Evolutionary conservation across 2,329 filamentous ascomycete genomes (phyloP).

Genomic region (Bipolaris victoriae): DNA sequence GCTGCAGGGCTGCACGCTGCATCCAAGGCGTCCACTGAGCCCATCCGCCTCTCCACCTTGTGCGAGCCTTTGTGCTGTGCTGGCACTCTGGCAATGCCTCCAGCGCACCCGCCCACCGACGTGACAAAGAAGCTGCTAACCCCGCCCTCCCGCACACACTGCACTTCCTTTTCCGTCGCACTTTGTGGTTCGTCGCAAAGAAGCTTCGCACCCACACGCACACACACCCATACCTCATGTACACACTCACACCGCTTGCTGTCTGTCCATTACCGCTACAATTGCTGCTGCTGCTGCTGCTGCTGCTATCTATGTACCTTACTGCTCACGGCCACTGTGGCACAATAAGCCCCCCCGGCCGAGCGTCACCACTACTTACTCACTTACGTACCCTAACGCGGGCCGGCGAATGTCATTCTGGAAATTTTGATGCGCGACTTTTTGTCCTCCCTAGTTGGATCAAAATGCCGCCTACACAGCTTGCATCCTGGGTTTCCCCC

Average conservation of each 20-base stretch:
- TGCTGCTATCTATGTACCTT: background rate
- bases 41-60: constrained; percentile 19
- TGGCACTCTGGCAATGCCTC: constrained; percentile 23
- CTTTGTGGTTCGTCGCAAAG: constrained; percentile 5
- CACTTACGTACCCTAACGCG: background rate
- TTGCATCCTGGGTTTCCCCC: background rate
- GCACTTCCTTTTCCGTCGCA: constrained; percentile 4
- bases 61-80: constrained; percentile 31
- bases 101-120: constrained; percentile 14
- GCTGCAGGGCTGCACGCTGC: constrained; percentile 23
- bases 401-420: background rate
- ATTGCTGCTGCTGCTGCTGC: too few species aligned
- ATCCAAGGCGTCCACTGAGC: constrained; percentile 20
- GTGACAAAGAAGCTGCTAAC: too few species aligned
- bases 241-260: constrained; percentile 20
- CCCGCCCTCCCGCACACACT: background rate
- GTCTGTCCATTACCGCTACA: background rate
- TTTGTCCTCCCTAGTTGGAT: background rate
- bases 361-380: constrained; percentile 3
- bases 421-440: background rate
- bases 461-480: too few species aligned
- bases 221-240: constrained; percentile 21
- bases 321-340: constrained; percentile 12
- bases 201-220: constrained; percentile 15
- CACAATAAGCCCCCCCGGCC: constrained; percentile 21